These are phyloP conservation scores for Cyclotella atomus DNA, from an alignment of 108 stramenopile species.

Conservation along the genomic window DNA sequence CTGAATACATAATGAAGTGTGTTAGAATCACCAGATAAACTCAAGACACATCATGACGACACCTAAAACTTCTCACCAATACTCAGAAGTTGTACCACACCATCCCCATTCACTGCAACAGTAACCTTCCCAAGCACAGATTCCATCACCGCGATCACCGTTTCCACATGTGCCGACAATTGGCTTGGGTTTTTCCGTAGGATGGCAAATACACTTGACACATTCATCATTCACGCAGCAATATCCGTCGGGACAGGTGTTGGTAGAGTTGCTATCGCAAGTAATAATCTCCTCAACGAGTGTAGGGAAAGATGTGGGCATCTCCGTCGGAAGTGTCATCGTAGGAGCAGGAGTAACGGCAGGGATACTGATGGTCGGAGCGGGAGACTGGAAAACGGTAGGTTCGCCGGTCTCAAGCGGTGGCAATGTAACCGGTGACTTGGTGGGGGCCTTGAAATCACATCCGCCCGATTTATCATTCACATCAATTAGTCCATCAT, in stretches of 20 bases:
- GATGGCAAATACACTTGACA: conserved; percentile 11
- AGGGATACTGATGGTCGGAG: neutral
- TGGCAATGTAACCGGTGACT: neutral
- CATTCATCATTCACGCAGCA: conserved; percentile 22
- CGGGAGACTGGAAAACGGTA: neutral
- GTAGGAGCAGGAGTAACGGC: conserved; percentile 20
- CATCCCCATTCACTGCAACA: conserved; percentile 40
- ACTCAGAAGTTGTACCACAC: conserved; percentile 35
- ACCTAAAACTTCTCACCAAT: conserved; percentile 7
- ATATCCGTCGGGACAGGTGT: conserved; percentile 16
- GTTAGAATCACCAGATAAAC: neutral
- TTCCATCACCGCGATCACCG: conserved; percentile 28
- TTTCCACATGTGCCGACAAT: conserved; percentile 31
- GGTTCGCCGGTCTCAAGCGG: neutral
- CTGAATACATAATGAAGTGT: neutral
- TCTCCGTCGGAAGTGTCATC: neutral
- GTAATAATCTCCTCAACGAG: neutral
- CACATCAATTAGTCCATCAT: conserved; percentile 17
- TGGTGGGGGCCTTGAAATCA: conserved; percentile 19
- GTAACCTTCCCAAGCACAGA: conserved; percentile 42
- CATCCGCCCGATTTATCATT: conserved; percentile 28
- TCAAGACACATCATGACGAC: neutral
- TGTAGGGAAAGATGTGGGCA: conserved; percentile 5
- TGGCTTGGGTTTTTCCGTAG: conserved; percentile 15
- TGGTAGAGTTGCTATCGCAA: conserved; percentile 24